These are phyloP conservation scores for Talaromyces pinophilus DNA, from an alignment of 2,329 filamentous ascomycete genomes.

Conservation along the genomic window DNA sequence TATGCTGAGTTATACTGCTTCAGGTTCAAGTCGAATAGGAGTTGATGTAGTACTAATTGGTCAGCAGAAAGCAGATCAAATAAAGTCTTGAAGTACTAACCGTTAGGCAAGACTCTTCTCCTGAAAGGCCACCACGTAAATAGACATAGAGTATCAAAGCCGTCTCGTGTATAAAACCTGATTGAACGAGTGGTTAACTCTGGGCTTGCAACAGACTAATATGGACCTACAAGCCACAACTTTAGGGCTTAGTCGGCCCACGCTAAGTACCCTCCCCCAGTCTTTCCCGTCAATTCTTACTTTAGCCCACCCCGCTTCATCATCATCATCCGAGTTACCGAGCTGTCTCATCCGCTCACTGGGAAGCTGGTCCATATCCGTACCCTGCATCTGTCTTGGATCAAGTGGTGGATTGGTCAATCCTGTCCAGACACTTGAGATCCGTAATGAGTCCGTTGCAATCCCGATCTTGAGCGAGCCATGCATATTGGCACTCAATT, in stretches of 20 bases:
- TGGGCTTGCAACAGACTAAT: background rate
- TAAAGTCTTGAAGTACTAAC: conserved; percentile 33
- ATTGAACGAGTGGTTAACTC: background rate
- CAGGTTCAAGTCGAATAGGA: conserved; percentile 21
- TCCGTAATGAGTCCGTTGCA: conserved; percentile 78
- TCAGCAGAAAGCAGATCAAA: conserved; percentile 2
- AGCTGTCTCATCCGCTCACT: conserved; percentile 72
- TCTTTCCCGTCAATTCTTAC: conserved; percentile 91
- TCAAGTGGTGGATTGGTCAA: conserved; percentile 87
- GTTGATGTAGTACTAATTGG: conserved; percentile 23
- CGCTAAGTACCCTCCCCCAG: conserved; percentile 91
- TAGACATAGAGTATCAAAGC: conserved; percentile 51
- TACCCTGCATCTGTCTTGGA: conserved; percentile 68
- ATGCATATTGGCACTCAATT: conserved; percentile 92
- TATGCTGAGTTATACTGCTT: no score
- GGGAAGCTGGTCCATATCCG: conserved; percentile 71
- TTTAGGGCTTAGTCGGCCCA: conserved; percentile 81
- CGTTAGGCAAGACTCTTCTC: conserved; percentile 50
- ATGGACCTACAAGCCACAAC: conserved; percentile 78
- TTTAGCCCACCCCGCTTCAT: conserved; percentile 81
- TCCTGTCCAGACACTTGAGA: conserved; percentile 81
- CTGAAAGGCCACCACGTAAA: conserved; percentile 43
- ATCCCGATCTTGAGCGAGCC: conserved; percentile 79
- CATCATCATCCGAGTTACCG: conserved; percentile 59
- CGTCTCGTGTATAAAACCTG: conserved; percentile 49